Conservation (phyloP, 1,139 yeast species). For the Saccharomyces hybrid region DNA sequence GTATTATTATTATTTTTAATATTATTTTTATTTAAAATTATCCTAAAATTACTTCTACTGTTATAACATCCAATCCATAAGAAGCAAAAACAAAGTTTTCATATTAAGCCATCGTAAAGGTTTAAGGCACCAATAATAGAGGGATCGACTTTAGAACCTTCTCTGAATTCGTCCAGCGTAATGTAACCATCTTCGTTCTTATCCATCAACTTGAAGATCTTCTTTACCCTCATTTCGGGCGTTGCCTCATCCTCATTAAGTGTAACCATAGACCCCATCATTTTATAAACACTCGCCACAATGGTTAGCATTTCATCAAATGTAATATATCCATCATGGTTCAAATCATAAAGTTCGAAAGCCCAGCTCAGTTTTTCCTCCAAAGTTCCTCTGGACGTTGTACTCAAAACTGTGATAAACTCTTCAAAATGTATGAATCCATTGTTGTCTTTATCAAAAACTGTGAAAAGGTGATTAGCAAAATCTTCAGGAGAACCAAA, state of each 20-base stretch:
- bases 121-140: constrained; percentile 73
- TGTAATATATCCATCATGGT: constrained; percentile 65
- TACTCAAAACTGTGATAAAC: constrained; percentile 79
- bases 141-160: constrained; percentile 74
- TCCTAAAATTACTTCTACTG: background rate
- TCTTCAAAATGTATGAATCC: constrained; percentile 89
- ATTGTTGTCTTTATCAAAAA: constrained; percentile 75
- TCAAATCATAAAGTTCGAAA: constrained; percentile 77
- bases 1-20: background rate
- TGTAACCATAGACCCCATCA: constrained; percentile 94
- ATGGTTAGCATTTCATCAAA: constrained; percentile 76
- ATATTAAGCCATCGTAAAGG: constrained; percentile 73
- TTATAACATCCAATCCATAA: background rate
- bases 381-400: constrained; percentile 80
- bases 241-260: constrained; percentile 88
- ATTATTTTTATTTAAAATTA: background rate
- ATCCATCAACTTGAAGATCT: constrained; percentile 68
- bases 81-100: constrained; percentile 9
- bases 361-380: constrained; percentile 88
- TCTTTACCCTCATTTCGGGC: constrained; percentile 79
- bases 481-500: constrained; percentile 95
- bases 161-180: constrained; percentile 72
- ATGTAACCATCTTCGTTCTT: constrained; percentile 64
- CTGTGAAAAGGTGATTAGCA: constrained; percentile 80
- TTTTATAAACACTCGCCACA: constrained; percentile 78